Percentiles rank a stretch among this genome's conserved stretches.
These are phyloP conservation scores for Leishmania gerbilli DNA, from an alignment of 208 protist genomes.

Conservation along the genomic window DNA sequence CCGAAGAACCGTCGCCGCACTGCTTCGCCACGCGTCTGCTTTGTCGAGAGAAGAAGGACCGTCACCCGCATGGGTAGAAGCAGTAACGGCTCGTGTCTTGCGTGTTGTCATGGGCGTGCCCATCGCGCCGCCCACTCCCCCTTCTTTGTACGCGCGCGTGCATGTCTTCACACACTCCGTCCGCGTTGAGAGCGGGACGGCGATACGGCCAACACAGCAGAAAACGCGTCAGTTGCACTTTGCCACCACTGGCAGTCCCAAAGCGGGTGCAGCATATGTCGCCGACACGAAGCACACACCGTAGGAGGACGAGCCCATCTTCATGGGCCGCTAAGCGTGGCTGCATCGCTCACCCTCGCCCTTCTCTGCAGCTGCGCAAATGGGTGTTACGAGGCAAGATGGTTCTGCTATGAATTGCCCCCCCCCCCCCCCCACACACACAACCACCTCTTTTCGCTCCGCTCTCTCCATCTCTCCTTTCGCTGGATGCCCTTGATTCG, in stretches of 20 bases:
- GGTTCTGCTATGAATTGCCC: conserved; percentile 1
- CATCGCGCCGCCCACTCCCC: not conserved
- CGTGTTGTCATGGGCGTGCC: not conserved
- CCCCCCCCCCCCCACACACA: not conserved
- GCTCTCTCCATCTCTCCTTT: not conserved
- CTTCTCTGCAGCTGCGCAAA: not conserved
- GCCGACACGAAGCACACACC: not conserved
- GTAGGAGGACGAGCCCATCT: not conserved
- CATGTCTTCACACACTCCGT: not conserved
- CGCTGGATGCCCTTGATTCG: not conserved
- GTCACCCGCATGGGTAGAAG: not conserved
- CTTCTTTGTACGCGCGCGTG: not conserved
- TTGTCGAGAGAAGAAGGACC: not conserved
- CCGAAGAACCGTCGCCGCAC: not conserved
- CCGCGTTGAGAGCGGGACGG: not conserved
- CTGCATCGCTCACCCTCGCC: not conserved
- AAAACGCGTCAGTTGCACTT: not conserved
- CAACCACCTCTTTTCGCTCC: not conserved
- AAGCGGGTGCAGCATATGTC: not conserved
- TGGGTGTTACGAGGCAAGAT: not conserved
- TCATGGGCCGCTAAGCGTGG: not conserved
- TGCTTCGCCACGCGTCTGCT: not conserved
- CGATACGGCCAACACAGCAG: not conserved
- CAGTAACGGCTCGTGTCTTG: not conserved
- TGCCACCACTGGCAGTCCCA: not conserved